These are phyloP conservation scores for Phalaenopsis equestris DNA, from an alignment of 106 monocot genomes.

Conservation along the genomic window DNA sequence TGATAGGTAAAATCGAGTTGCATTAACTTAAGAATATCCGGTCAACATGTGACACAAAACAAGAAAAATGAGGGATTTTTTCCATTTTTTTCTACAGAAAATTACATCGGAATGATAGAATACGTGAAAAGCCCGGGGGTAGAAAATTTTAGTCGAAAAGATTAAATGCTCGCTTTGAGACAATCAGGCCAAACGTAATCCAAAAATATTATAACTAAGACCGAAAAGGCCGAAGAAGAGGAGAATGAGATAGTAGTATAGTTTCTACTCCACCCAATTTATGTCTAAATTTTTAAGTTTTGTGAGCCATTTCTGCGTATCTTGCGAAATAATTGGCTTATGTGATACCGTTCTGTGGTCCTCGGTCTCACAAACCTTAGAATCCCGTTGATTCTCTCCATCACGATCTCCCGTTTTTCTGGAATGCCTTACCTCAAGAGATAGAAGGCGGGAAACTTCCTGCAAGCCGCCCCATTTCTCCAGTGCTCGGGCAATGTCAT, in stretches of 20 bases:
- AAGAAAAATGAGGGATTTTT: too few species aligned
- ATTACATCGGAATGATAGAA: too few species aligned
- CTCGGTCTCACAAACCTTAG: slow-evolving; percentile 1
- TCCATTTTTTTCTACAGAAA: too few species aligned
- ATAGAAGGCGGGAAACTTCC: slow-evolving; percentile 83
- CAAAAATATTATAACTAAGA: neutral
- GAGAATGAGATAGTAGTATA: neutral
- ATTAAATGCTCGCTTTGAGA: too few species aligned
- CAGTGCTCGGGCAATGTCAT: slow-evolving; percentile 91
- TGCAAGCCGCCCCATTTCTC: slow-evolving; percentile 97
- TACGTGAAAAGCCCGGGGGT: too few species aligned
- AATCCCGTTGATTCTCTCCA: slow-evolving; percentile 14
- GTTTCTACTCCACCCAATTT: slow-evolving; percentile 58
- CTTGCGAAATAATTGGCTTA: slow-evolving; percentile 41
- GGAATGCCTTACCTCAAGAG: slow-evolving; percentile 56
- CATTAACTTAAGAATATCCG: too few species aligned
- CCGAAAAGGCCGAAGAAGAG: neutral
- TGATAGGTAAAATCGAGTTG: too few species aligned
- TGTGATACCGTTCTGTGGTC: slow-evolving; percentile 17
- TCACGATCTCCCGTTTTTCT: slow-evolving; percentile 20
- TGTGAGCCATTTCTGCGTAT: slow-evolving; percentile 77
- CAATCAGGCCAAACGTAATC: neutral
- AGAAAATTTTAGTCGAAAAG: too few species aligned
- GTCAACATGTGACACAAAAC: too few species aligned
- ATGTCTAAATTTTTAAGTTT: slow-evolving; percentile 78